Base-by-base conservation (phyloP, 306 rosid species). In the Prunus mongolica region DNA sequence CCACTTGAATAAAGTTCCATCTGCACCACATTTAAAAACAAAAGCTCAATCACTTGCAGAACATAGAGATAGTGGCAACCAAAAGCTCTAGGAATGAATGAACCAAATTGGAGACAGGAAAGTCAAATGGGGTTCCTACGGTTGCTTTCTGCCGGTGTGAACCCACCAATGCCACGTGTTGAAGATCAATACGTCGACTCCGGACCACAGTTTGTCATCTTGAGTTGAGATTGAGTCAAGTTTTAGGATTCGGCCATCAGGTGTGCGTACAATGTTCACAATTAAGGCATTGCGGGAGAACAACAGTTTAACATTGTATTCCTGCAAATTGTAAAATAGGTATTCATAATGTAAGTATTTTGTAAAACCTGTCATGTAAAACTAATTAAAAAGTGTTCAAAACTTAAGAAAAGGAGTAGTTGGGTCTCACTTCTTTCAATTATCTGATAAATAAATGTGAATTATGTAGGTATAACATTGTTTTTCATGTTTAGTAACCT, bases 1-100 rank as follows among this genome's bases (percentile, higher is more conserved):
- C 92, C 16, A 76, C 87, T 80, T 80, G 70, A 78, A 93, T 79
- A 30, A 78, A 84, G 81, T 91, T 89, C 97, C 98, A 93, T 76
- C 96, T 93, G 65, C 67, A 77, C 10, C 41, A 20, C 9, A 11
- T 73, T 72, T 8, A 6, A 46, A 38, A 22, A 12, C 7, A n/a
- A 24, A 3, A 38, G 28, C 3, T 58, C 44, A 41, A 18, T 12
- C 11, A n/a, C 45, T n/a, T 64, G 22, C 24, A 8, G 44, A 62
- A 15, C 44, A 62, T 4, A 58, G 5, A 58, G 61, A 55, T 55
- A n/a, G 61, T 16, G 27, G 61, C 27, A 55, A 44, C 52, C 7
- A 41, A 45, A 20, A 45, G 18, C 34, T 5, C 55, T 50, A 51
- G 5, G 41, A 69, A 22, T 60, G 9, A 15, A 27, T 12, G 1